Evolutionary conservation across 352 stramenopile genomes (phyloP).

Genomic region (Elongisporangium senticosum): DNA sequence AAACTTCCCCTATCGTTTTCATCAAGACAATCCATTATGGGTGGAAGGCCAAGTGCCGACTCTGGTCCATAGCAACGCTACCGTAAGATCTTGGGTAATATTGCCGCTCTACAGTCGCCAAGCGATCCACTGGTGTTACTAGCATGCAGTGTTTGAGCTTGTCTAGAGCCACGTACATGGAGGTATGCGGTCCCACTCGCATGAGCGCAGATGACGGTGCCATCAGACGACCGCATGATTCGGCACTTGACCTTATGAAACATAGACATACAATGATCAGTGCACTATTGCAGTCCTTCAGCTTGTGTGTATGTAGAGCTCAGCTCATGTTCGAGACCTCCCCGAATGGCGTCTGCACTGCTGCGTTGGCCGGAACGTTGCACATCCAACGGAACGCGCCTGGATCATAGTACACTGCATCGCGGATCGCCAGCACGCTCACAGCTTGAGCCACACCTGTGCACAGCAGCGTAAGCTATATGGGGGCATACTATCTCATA

Average conservation of each 20-base stretch:
- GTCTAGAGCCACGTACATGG: slow-evolving; percentile 17
- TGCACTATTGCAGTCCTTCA: neutral
- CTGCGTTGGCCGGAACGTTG: slow-evolving; percentile 27
- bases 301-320: neutral
- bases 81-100: slow-evolving; percentile 26
- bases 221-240: slow-evolving; percentile 37
- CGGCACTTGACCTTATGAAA: slow-evolving; percentile 44
- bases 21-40: neutral
- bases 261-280: slow-evolving; percentile 1
- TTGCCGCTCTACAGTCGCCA: slow-evolving; percentile 24
- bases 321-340: slow-evolving; percentile 16
- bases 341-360: slow-evolving; percentile 45
- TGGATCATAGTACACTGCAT: slow-evolving; percentile 49
- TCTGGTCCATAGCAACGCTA: slow-evolving; percentile 4
- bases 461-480: neutral
- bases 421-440: slow-evolving; percentile 31
- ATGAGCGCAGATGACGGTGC: slow-evolving; percentile 49
- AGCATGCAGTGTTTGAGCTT: neutral
- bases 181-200: slow-evolving; percentile 33
- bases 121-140: neutral
- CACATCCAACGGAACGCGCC: slow-evolving; percentile 30
- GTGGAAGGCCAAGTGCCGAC: neutral
- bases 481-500: too few species aligned
- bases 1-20: slow-evolving; percentile 20
- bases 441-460: slow-evolving; percentile 52